phyloP scores from a whole-genome alignment of 345 rosid species.

The Bruguiera sexangula region DNA sequence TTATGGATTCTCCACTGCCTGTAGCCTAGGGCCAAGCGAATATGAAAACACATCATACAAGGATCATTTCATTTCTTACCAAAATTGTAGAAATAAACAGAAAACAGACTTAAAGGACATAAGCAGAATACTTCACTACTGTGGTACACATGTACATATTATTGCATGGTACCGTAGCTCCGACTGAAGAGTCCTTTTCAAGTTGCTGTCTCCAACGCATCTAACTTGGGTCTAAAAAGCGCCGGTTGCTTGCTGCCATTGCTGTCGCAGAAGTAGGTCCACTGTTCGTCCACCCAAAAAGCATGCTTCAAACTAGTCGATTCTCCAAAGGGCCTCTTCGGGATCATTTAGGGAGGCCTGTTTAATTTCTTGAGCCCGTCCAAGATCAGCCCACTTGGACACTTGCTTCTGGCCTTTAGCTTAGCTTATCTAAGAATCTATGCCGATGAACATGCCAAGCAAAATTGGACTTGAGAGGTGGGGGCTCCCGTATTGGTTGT shows the following conservation, averaged over 20 bases:
- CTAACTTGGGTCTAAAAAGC: background rate
- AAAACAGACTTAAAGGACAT: conserved; percentile 10
- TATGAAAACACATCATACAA: conserved; percentile 7
- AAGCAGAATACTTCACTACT: background rate
- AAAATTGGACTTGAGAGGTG: too few relatives aligned
- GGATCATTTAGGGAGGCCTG: conserved; percentile 7
- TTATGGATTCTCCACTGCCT: background rate
- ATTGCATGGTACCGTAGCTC: background rate
- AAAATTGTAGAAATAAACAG: conserved; percentile 4
- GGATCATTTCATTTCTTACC: background rate
- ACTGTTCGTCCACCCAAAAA: conserved; percentile 7
- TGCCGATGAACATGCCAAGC: too few relatives aligned
- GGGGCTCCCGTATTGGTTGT: too few relatives aligned
- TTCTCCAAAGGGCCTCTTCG: background rate
- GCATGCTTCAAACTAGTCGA: background rate
- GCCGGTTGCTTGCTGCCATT: conserved; percentile 18
- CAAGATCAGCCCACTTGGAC: conserved; percentile 18
- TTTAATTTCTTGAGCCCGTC: conserved; percentile 3
- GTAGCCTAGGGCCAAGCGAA: conserved; percentile 5
- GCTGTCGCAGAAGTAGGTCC: conserved; percentile 13
- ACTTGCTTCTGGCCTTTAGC: background rate
- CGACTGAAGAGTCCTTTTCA: conserved; percentile 19
- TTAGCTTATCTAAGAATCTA: background rate
- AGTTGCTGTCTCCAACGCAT: conserved; percentile 9
- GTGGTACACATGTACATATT: background rate